Evolutionary conservation across 352 stramenopile species (phyloP), one percentile per base, ranked within the genome.

Genomic region (Pythium biforme): DNA sequence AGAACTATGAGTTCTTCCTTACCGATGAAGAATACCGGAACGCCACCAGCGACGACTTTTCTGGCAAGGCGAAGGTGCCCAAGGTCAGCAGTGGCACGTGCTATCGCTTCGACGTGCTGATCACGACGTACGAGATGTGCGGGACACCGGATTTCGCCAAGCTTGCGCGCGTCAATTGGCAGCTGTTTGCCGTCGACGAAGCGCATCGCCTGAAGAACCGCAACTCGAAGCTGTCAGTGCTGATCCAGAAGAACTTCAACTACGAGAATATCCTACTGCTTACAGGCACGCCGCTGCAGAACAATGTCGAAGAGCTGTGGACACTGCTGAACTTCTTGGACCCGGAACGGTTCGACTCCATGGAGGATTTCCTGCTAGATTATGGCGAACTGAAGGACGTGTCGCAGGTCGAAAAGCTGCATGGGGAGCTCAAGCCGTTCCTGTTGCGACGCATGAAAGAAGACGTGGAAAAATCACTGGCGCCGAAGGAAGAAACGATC

Each of bases 51-150:
- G 62, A 66, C 8, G 14, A 19, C 26, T 45, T 58, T 20, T 60
- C 47, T 33, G 70, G 60, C 51, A 45, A 53, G 69, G 67, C 57
- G n/a, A 61, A 72, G 29, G 27, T 68, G 2, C 62, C 74, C 0
- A 70, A 70, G 29, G 56, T 73, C 11, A 85, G 83, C 56, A 69
- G 73, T 20, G 76, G 81, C 22, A 65, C 62, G 39, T 88, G 86
- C 59, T 90, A 94, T 62, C 86, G 96, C 19, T 99, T 99, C 75
- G 97, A 99, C 70, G 96, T 99, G 23, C 75, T 99, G 14, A 97
- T 99, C 34, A 99, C 98, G 20, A 99, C 97, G 1, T 99, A 99
- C 74, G 98, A 99, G 70, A 99, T 99, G 74, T 90, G 98, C 9
- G 89, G 81, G 23, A 94, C 98, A 37, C 94, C 92, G 49, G 95